These are phyloP conservation scores for Diaporthe sp. DNA, from an alignment of 2,329 filamentous ascomycete genomes.

Conservation along the genomic window DNA sequence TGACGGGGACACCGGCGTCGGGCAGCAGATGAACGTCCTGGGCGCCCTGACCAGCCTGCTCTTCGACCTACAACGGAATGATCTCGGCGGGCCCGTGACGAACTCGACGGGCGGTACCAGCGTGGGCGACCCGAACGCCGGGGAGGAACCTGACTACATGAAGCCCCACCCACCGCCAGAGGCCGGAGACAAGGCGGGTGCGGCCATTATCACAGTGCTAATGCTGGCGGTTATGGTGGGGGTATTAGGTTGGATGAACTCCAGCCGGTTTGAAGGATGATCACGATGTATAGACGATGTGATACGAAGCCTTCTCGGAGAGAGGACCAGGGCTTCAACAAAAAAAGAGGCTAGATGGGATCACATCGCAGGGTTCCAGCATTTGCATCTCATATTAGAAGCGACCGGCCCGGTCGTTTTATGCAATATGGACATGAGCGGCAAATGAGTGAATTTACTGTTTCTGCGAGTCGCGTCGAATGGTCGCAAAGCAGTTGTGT, in stretches of 20 bases:
- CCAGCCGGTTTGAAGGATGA: slow-evolving; percentile 33
- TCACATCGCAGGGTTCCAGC: background rate
- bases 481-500: background rate
- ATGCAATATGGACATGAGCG: background rate
- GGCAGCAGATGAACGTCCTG: slow-evolving; percentile 67
- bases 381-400: background rate
- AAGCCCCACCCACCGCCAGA: slow-evolving; percentile 43
- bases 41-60: slow-evolving; percentile 63
- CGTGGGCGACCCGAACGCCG: slow-evolving; percentile 50
- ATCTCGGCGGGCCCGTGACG: slow-evolving; percentile 49
- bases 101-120: slow-evolving; percentile 61
- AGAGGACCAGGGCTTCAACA: too few relatives aligned
- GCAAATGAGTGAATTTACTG: background rate
- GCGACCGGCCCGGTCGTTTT: background rate
- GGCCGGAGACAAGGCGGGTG: slow-evolving; percentile 56
- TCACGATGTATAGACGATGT: background rate
- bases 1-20: slow-evolving; percentile 64
- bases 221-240: slow-evolving; percentile 52
- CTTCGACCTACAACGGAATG: slow-evolving; percentile 48
- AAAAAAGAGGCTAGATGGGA: background rate
- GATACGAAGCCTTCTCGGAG: background rate
- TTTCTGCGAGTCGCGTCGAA: background rate
- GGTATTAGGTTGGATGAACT: slow-evolving; percentile 55
- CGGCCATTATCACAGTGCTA: slow-evolving; percentile 56
- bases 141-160: slow-evolving; percentile 38